phyloP scores from a whole-genome alignment of 2,329 filamentous ascomycete species.

The Plenodomus lindquistii region DNA sequence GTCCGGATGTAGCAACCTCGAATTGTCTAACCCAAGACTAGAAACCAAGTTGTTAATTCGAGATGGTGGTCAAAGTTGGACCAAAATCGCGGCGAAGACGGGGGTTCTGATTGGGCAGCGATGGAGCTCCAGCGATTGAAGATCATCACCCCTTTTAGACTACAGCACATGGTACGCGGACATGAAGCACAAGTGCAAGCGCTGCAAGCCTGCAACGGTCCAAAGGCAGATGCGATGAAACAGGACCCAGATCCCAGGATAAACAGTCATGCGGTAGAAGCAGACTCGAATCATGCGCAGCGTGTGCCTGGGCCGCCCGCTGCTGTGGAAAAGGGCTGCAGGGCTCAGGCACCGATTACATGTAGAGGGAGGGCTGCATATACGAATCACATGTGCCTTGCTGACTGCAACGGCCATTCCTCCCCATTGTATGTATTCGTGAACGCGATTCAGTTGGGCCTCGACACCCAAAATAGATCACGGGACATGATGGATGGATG shows the following conservation, averaged over 20 bases:
- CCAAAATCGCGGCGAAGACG: constrained; percentile 11
- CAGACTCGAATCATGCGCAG: not conserved
- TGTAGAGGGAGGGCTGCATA: too few species aligned
- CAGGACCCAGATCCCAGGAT: not conserved
- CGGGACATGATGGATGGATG: too few species aligned
- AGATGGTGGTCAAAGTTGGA: not conserved
- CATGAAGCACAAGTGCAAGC: constrained; percentile 3
- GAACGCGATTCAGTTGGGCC: constrained; percentile 1
- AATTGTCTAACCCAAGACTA: too few species aligned
- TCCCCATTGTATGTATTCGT: constrained; percentile 4
- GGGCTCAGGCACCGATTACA: too few species aligned
- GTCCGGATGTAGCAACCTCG: too few species aligned
- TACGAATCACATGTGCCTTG: not conserved
- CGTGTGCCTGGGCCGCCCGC: not conserved
- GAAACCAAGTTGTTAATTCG: too few species aligned
- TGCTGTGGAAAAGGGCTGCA: constrained; percentile 2
- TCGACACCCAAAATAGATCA: not conserved
- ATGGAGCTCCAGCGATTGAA: not conserved
- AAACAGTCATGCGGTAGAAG: not conserved
- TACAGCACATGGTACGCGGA: constrained; percentile 9
- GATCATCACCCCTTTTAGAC: constrained; percentile 4
- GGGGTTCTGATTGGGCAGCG: constrained; percentile 21
- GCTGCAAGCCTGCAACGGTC: too few species aligned
- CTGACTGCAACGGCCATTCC: not conserved
- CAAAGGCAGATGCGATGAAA: not conserved